These are phyloP conservation scores for Kurtzmaniella fragi DNA, from an alignment of 805 yeast genomes.

Conservation along the genomic window DNA sequence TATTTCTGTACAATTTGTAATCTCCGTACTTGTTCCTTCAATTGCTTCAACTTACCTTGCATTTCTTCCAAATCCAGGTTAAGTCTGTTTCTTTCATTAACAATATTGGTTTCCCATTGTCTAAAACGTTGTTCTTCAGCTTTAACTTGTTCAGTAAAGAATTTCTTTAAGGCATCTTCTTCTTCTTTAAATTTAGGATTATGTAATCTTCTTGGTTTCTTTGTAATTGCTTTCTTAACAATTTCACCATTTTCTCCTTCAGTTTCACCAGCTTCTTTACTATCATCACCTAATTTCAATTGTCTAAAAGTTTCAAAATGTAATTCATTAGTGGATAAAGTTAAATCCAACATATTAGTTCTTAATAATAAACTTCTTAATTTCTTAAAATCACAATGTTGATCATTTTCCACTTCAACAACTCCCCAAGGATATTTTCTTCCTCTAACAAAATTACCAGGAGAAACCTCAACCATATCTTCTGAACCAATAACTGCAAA, in stretches of 20 bases:
- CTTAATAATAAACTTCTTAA: slow-evolving; percentile 74
- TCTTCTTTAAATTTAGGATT: slow-evolving; percentile 96
- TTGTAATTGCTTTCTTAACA: slow-evolving; percentile 21
- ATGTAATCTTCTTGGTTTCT: slow-evolving; percentile 52
- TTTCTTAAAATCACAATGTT: slow-evolving; percentile 80
- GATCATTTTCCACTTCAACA: slow-evolving; percentile 82
- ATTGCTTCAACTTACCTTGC: slow-evolving; percentile 66
- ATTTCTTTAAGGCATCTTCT: slow-evolving; percentile 88
- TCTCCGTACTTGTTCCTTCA: slow-evolving; percentile 71
- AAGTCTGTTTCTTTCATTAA: slow-evolving; percentile 88
- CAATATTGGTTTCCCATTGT: slow-evolving; percentile 97
- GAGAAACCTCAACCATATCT: slow-evolving; percentile 56
- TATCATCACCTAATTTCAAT: slow-evolving; percentile 50
- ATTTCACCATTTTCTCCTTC: slow-evolving; percentile 21
- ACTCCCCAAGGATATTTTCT: slow-evolving; percentile 90
- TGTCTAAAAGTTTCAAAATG: slow-evolving; percentile 81
- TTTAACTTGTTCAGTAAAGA: slow-evolving; percentile 93
- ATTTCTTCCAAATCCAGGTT: slow-evolving; percentile 91
- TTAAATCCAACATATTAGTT: slow-evolving; percentile 78
- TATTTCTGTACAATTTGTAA: slow-evolving; percentile 39
- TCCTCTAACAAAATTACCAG: slow-evolving; percentile 67
- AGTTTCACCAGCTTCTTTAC: slow-evolving; percentile 20
- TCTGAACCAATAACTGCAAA: slow-evolving; percentile 80
- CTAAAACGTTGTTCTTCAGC: slow-evolving; percentile 95
- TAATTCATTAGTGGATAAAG: slow-evolving; percentile 71